Evolutionary conservation across 306 rosid genomes (phyloP).

Genomic region (Quercus bicolor): DNA sequence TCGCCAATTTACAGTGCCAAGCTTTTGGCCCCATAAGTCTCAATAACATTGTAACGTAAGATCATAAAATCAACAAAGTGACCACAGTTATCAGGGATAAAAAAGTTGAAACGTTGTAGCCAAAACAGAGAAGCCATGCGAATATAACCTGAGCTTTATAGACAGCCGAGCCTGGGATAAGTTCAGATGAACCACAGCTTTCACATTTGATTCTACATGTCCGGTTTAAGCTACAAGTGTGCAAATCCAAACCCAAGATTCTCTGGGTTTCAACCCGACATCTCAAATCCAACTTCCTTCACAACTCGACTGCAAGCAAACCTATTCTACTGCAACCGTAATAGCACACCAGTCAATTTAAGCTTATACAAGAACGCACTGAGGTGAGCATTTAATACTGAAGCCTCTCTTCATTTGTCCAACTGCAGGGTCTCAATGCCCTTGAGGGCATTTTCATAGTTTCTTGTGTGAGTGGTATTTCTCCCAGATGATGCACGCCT

Average conservation of each 20-base stretch:
- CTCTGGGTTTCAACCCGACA: conserved; percentile 33
- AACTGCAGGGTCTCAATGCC: conserved; percentile 80
- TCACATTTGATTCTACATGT: conserved; percentile 13
- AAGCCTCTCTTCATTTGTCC: conserved; percentile 65
- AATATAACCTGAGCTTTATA: conserved; percentile 38
- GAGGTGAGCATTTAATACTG: conserved; percentile 35
- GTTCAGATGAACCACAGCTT: conserved; percentile 32
- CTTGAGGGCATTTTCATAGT: conserved; percentile 67
- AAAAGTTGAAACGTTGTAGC: conserved; percentile 30
- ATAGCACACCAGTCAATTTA: conserved; percentile 33
- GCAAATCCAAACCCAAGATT: conserved; percentile 37
- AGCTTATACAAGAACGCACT: conserved; percentile 30
- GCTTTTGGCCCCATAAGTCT: conserved; percentile 15
- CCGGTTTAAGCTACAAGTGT: conserved; percentile 29
- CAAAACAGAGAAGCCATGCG: conserved; percentile 19
- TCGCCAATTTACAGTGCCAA: conserved; percentile 18
- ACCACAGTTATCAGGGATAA: conserved; percentile 7
- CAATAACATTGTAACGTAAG: conserved; percentile 34
- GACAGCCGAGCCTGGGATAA: conserved; percentile 22
- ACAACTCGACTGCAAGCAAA: conserved; percentile 12
- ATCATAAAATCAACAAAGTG: not conserved
- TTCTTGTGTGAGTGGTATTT: conserved; percentile 56
- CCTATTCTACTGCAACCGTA: conserved; percentile 28
- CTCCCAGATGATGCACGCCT: conserved; percentile 52
- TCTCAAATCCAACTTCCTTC: conserved; percentile 30